Conservation (phyloP, 306 rosid species). For the Notholithocarpus densiflorus region DNA sequence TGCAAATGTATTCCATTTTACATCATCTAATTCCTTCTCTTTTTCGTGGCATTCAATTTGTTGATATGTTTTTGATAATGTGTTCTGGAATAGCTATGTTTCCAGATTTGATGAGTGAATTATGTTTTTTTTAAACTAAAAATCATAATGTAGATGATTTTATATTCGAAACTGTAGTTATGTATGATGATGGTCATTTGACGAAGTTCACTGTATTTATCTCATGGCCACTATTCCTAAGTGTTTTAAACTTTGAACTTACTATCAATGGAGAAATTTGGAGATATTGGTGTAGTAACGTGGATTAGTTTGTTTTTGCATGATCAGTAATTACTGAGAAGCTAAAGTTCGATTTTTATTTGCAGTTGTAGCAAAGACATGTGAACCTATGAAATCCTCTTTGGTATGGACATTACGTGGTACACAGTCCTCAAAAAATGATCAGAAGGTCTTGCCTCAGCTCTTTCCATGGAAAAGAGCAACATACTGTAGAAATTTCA, state of each 20-base stretch:
- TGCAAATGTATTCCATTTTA: background rate
- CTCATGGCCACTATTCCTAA: slow-evolving; percentile 11
- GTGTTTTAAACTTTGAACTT: background rate
- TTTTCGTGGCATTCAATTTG: too few species aligned
- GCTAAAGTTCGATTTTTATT: slow-evolving; percentile 16
- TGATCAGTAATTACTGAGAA: slow-evolving; percentile 6
- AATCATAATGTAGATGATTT: background rate
- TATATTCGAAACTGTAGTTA: background rate
- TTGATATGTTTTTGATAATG: background rate
- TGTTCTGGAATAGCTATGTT: background rate
- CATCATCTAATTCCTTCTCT: background rate
- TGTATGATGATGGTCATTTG: slow-evolving; percentile 7
- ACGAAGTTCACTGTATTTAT: background rate
- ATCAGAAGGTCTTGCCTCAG: slow-evolving; percentile 59
- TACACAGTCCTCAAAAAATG: slow-evolving; percentile 40
- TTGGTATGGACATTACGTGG: slow-evolving; percentile 80
- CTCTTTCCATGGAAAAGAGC: slow-evolving; percentile 91
- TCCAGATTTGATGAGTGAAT: too few species aligned
- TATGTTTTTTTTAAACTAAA: background rate
- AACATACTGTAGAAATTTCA: slow-evolving; percentile 47
- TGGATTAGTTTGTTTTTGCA: slow-evolving; percentile 19
- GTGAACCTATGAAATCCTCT: slow-evolving; percentile 59
- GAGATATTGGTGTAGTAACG: slow-evolving; percentile 9
- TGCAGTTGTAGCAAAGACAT: slow-evolving; percentile 49
- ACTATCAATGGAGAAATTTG: slow-evolving; percentile 18